phyloP scores from a whole-genome alignment of 2,329 filamentous ascomycete species.

The Fusarium newnesense region DNA sequence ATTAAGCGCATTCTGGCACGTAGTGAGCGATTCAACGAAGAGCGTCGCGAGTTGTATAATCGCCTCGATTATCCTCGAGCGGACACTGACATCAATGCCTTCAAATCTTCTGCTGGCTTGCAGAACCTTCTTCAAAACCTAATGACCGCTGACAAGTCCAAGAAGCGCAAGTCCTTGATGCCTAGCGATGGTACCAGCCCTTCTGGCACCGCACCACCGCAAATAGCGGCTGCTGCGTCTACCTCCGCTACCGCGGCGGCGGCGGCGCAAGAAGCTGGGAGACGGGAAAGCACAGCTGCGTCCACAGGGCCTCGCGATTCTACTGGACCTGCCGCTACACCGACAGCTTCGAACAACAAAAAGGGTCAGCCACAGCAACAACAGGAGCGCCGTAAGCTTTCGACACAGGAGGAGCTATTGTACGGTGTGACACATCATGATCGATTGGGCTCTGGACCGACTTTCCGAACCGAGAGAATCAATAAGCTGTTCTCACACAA shows the following conservation, averaged over 20 bases:
- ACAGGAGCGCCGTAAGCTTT: constrained; percentile 75
- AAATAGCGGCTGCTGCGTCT: constrained; percentile 32
- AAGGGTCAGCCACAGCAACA: constrained; percentile 53
- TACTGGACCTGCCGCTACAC: constrained; percentile 45
- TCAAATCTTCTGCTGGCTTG: constrained; percentile 84
- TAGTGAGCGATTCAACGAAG: constrained; percentile 86
- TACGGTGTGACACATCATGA: constrained; percentile 91
- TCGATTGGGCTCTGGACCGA: constrained; percentile 84
- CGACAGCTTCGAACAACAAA: constrained; percentile 58
- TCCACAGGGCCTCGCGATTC: constrained; percentile 53
- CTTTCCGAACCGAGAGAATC: constrained; percentile 87
- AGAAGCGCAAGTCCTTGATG: constrained; percentile 83
- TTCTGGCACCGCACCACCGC: constrained; percentile 50
- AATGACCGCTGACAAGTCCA: constrained; percentile 84
- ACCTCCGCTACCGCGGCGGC: constrained; percentile 26
- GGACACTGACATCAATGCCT: constrained; percentile 77
- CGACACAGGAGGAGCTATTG: constrained; percentile 77
- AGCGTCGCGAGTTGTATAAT: constrained; percentile 86
- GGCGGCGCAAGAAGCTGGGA: constrained; percentile 51
- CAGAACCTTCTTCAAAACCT: constrained; percentile 84
- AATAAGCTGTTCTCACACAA: constrained; percentile 83
- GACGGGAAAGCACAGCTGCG: constrained; percentile 65
- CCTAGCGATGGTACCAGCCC: constrained; percentile 66
- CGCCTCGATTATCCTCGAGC: constrained; percentile 83
- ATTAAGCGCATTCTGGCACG: constrained; percentile 91